A percentile compares a stretch with the other conserved stretches of the same genome.
phyloP scores from a whole-genome alignment of 352 stramenopile species.

The Phytopythium delawarense region DNA sequence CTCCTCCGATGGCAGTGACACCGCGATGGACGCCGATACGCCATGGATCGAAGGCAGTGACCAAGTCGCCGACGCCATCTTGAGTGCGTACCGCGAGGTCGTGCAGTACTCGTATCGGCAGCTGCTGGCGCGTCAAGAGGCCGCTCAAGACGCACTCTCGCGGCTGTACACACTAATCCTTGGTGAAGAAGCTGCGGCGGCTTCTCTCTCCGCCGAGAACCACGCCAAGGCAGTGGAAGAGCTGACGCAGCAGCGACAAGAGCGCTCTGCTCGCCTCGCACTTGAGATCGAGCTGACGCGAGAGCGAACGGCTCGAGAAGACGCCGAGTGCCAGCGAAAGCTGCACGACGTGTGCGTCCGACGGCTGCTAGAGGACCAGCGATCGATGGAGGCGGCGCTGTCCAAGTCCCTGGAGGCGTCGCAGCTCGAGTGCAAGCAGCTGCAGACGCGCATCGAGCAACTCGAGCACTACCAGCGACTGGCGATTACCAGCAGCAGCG shows the following conservation, averaged over 20 bases:
- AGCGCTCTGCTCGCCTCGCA: not conserved
- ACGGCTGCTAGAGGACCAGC: conserved; percentile 45
- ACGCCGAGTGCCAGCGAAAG: conserved; percentile 27
- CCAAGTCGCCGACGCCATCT: conserved; percentile 46
- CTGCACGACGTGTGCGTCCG: conserved; percentile 45
- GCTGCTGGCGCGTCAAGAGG: conserved; percentile 27
- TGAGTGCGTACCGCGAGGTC: conserved; percentile 57
- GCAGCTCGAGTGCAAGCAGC: conserved; percentile 30
- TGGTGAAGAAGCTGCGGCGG: not conserved
- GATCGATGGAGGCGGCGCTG: conserved; percentile 46
- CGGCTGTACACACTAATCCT: conserved; percentile 25
- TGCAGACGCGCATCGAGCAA: conserved; percentile 34
- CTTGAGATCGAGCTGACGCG: conserved; percentile 37
- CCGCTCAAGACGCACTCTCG: conserved; percentile 17
- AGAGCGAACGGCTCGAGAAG: conserved; percentile 24
- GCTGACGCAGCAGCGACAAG: not conserved
- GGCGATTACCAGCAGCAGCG: not conserved
- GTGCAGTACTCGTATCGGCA: conserved; percentile 35
- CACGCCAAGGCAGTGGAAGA: not conserved
- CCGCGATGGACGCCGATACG: conserved; percentile 12
- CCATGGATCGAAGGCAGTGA: conserved; percentile 31
- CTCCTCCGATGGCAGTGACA: not conserved
- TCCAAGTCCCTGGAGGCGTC: conserved; percentile 24
- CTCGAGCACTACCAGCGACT: conserved; percentile 26
- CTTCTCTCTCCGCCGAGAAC: not conserved